These are phyloP conservation scores for Mucor velutinosus DNA, from an alignment of 371 early-diverging fungal genomes.

Conservation along the genomic window DNA sequence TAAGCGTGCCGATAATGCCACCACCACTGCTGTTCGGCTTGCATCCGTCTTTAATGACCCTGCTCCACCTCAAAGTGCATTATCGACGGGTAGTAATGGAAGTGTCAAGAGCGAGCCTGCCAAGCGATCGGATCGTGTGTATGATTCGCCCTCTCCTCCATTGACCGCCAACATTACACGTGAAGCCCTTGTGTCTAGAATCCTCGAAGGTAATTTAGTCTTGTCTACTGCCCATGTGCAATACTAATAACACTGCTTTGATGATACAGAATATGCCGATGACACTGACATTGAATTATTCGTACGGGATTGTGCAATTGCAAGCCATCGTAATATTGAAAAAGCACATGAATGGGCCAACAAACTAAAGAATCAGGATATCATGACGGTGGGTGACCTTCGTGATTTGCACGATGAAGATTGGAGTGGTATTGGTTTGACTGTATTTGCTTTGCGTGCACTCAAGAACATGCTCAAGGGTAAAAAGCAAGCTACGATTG, in stretches of 20 bases:
- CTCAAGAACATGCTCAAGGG: conserved; percentile 79
- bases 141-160: conserved; percentile 22
- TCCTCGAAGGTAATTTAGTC: conserved; percentile 39
- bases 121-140: conserved; percentile 3
- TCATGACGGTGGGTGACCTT: conserved; percentile 82
- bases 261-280: conserved; percentile 54
- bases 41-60: conserved; percentile 1
- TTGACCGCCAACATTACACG: conserved; percentile 22
- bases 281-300: conserved; percentile 69
- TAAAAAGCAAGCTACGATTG: conserved; percentile 23
- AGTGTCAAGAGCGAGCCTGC: conserved; percentile 11
- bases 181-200: conserved; percentile 46
- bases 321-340: conserved; percentile 68
- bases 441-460: conserved; percentile 86
- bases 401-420: conserved; percentile 77
- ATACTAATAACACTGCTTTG: neutral
- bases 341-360: conserved; percentile 78
- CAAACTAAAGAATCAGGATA: conserved; percentile 72
- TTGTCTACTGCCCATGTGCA: neutral
- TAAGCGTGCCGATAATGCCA: conserved; percentile 1
- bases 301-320: conserved; percentile 67
- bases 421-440: conserved; percentile 76
- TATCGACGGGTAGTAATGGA: conserved; percentile 14
- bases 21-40: conserved; percentile 5
- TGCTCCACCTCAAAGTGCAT: conserved; percentile 7